Percentiles rank a stretch among this genome's conserved stretches.
Evolutionary conservation across 2,329 filamentous ascomycete genomes (phyloP).

Genomic region (Trichoderma guizhouense): DNA sequence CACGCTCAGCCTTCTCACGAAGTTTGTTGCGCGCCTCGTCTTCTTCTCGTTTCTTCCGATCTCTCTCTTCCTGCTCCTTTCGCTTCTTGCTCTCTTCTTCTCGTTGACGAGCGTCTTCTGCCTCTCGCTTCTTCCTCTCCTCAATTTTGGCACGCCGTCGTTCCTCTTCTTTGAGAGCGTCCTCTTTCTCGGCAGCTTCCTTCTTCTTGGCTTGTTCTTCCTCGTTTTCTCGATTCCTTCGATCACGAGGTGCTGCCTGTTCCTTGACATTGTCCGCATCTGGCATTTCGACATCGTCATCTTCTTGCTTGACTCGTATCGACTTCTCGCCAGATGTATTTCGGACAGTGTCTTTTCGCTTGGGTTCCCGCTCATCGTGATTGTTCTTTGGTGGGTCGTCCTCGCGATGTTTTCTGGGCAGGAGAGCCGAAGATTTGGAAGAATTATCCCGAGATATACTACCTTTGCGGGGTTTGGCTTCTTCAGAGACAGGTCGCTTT

Average conservation of each 20-base stretch:
- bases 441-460: constrained; percentile 40
- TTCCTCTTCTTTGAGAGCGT: constrained; percentile 30
- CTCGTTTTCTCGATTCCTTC: constrained; percentile 38
- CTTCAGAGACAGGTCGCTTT: constrained; percentile 43
- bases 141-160: constrained; percentile 31
- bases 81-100: constrained; percentile 34
- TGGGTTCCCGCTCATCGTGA: constrained; percentile 37
- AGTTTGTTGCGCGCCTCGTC: constrained; percentile 34
- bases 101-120: constrained; percentile 31
- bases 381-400: constrained; percentile 37
- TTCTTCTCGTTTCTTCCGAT: constrained; percentile 37
- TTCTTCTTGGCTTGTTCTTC: constrained; percentile 32
- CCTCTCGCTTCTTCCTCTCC: constrained; percentile 37
- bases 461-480: constrained; percentile 45
- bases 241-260: constrained; percentile 27
- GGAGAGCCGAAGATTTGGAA: constrained; percentile 34
- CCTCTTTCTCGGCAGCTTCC: constrained; percentile 35
- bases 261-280: constrained; percentile 40
- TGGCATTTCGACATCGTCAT: constrained; percentile 54
- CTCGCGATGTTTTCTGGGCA: constrained; percentile 39
- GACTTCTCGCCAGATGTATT: constrained; percentile 42
- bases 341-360: constrained; percentile 42
- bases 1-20: constrained; percentile 36
- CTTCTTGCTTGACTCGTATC: constrained; percentile 57
- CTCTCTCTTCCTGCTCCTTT: constrained; percentile 34